phyloP scores from a whole-genome alignment of 1,284 basidiomycete species.

The Microbotryum silenes-acaulis region DNA sequence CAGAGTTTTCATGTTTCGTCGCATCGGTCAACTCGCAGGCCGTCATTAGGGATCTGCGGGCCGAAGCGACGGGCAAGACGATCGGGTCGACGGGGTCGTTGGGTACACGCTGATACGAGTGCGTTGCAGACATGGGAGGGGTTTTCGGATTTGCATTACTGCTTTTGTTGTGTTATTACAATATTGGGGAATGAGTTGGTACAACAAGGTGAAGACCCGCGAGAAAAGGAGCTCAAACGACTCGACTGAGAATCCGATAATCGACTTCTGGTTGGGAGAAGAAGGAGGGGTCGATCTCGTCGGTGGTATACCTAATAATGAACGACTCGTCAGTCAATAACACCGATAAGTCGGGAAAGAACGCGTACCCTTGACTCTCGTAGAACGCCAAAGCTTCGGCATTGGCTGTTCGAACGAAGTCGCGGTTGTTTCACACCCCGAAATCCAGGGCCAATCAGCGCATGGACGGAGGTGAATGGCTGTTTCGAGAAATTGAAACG shows the following conservation, averaged over 20 bases:
- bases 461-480: too few species aligned
- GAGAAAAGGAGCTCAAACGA: too few species aligned
- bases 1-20: background rate
- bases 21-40: background rate
- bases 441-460: too few species aligned
- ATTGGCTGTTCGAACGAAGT: too few species aligned
- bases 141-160: background rate
- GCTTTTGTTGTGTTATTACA: background rate
- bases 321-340: too few species aligned
- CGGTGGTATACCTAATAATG: background rate
- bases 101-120: too few species aligned
- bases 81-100: too few species aligned
- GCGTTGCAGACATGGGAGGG: too few species aligned
- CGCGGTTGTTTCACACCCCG: too few species aligned
- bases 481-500: background rate
- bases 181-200: background rate
- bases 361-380: background rate
- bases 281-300: conserved; percentile 1
- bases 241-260: background rate
- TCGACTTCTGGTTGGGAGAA: background rate
- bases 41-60: background rate
- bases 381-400: too few species aligned
- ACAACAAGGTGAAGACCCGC: too few species aligned
- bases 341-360: too few species aligned
- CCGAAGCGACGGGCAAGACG: background rate